A percentile compares a stretch with the other conserved stretches of the same genome.
Evolutionary conservation across 2,329 filamentous ascomycete genomes (phyloP).

Genomic region (Podosphaera xanthii): DNA sequence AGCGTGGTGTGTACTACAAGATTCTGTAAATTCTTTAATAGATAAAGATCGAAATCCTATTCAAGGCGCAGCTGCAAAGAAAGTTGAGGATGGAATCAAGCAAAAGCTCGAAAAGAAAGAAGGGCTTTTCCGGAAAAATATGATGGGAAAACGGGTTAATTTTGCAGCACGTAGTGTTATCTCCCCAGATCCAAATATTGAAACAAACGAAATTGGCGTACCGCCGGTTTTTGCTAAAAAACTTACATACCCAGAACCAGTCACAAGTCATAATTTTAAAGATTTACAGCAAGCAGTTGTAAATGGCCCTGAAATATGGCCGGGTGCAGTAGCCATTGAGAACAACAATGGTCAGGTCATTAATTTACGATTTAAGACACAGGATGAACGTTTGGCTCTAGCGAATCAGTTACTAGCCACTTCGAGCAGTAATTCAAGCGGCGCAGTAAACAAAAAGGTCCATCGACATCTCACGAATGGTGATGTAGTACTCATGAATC

Average conservation of each 20-base stretch:
- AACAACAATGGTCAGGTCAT: conserved; percentile 87
- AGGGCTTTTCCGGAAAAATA: conserved; percentile 92
- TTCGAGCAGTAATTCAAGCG: conserved; percentile 49
- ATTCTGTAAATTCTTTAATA: conserved; percentile 76
- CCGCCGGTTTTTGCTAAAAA: conserved; percentile 95
- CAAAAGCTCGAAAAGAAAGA: conserved; percentile 98
- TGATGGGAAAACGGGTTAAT: conserved; percentile 99
- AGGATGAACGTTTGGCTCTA: conserved; percentile 68
- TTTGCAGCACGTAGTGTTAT: conserved; percentile 95
- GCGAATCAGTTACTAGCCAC: conserved; percentile 85
- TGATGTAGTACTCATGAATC: conserved; percentile 96
- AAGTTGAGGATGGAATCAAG: conserved; percentile 85
- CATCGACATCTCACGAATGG: conserved; percentile 89
- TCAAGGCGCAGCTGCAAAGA: conserved; percentile 51
- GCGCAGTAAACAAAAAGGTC: conserved; percentile 80
- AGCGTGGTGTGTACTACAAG: conserved; percentile 65
- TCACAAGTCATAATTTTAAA: conserved; percentile 91
- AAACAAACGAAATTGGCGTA: conserved; percentile 96
- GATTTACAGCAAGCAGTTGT: conserved; percentile 91
- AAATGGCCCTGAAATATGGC: conserved; percentile 84
- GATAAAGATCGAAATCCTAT: conserved; percentile 73
- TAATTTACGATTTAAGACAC: conserved; percentile 65
- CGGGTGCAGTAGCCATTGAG: conserved; percentile 81
- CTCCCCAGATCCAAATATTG: conserved; percentile 92
- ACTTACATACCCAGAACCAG: conserved; percentile 87